Percentiles rank a stretch among this genome's conserved stretches.
Evolutionary conservation across 2,329 filamentous ascomycete genomes (phyloP).

Genomic region (Cryoendolithus antarcticus): DNA sequence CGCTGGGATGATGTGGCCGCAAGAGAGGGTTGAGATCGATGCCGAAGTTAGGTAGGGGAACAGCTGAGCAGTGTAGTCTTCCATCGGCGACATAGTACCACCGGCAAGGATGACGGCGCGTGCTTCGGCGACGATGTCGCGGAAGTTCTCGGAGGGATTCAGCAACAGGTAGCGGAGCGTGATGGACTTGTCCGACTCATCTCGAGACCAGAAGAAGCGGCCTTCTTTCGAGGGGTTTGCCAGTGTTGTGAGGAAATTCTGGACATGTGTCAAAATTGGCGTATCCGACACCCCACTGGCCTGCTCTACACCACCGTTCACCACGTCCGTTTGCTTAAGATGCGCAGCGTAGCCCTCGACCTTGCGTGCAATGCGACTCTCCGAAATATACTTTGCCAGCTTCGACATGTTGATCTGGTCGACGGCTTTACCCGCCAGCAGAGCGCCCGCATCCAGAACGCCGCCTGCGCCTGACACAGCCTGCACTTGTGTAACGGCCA

Average conservation of each 20-base stretch:
- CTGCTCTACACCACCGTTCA: neutral
- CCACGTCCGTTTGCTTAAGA: conserved; percentile 16
- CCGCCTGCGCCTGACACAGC: conserved; percentile 41
- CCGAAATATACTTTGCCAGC: conserved; percentile 73
- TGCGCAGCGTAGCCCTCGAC: conserved; percentile 76
- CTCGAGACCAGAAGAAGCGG: conserved; percentile 43
- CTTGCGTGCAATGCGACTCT: conserved; percentile 87
- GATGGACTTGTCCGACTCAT: conserved; percentile 33
- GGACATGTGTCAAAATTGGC: conserved; percentile 50
- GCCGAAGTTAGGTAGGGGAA: conserved; percentile 56
- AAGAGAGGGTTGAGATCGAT: conserved; percentile 68
- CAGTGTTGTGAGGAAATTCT: conserved; percentile 62
- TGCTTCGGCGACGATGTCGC: conserved; percentile 71
- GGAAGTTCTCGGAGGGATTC: conserved; percentile 84
- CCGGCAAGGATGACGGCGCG: conserved; percentile 82
- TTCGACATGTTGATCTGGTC: conserved; percentile 95
- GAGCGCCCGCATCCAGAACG: conserved; percentile 54
- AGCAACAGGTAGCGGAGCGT: conserved; percentile 74
- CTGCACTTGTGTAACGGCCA: conserved; percentile 6
- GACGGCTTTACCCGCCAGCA: conserved; percentile 73
- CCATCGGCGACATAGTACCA: conserved; percentile 95
- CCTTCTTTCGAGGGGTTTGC: conserved; percentile 71
- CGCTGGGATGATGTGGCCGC: conserved; percentile 82
- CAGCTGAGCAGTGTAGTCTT: conserved; percentile 75
- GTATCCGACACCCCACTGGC: conserved; percentile 12